These are phyloP conservation scores for Symmetrospora coprosmae DNA, from an alignment of 768 basidiomycete species.

Conservation along the genomic window DNA sequence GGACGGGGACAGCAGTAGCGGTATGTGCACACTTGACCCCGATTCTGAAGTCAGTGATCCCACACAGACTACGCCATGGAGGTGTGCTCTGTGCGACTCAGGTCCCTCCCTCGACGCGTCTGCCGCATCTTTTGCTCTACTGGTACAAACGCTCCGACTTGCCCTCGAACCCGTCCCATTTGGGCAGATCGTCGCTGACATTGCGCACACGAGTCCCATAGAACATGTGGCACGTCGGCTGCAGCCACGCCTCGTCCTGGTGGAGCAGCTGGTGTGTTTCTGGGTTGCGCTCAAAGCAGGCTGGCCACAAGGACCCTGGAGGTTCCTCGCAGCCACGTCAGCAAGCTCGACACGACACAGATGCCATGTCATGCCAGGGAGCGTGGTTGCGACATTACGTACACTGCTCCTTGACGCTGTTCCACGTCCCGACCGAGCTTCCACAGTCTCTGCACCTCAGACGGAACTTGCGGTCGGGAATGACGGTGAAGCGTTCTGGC, in stretches of 20 bases:
- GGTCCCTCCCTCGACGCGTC: no score
- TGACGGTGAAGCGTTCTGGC: constrained; percentile 46
- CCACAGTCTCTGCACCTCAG: constrained; percentile 55
- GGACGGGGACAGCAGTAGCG: no score
- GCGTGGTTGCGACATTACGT: no score
- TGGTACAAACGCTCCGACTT: constrained; percentile 23
- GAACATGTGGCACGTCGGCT: constrained; percentile 55
- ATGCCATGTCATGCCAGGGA: no score
- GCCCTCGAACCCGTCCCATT: constrained; percentile 55
- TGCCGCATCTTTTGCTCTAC: no score
- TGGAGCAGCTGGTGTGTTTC: constrained; percentile 41
- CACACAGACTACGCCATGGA: no score
- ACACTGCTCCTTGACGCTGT: constrained; percentile 43
- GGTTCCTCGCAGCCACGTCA: background rate
- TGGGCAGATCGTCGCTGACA: constrained; percentile 46
- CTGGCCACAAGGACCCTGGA: constrained; percentile 45
- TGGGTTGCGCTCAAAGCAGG: constrained; percentile 46
- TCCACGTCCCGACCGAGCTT: constrained; percentile 44
- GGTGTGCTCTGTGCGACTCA: no score
- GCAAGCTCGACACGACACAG: no score
- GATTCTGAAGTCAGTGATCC: no score
- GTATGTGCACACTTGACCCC: no score
- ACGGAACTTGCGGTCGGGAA: constrained; percentile 45
- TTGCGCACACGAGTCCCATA: constrained; percentile 52
- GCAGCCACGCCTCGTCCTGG: constrained; percentile 45